These are phyloP conservation scores for Jatropha curcas DNA, from an alignment of 345 rosid species.

Conservation along the genomic window DNA sequence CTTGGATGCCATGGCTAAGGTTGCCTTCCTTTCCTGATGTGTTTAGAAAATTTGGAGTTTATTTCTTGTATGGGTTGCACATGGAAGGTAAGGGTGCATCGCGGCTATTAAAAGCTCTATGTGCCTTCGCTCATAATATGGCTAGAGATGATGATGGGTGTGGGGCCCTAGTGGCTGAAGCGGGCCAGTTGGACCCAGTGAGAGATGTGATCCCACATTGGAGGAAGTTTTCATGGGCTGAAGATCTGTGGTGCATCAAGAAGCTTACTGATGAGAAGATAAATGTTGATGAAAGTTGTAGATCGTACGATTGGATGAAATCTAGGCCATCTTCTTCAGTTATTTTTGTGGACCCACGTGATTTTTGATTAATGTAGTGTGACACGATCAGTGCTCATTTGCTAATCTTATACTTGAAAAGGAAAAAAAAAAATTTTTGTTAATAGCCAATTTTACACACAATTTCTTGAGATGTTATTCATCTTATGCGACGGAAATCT, in stretches of 20 bases:
- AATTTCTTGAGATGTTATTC: not conserved
- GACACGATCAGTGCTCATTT: not conserved
- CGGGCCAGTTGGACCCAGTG: slow-evolving; percentile 55
- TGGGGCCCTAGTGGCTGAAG: slow-evolving; percentile 64
- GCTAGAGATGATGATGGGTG: slow-evolving; percentile 63
- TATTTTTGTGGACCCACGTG: slow-evolving; percentile 79
- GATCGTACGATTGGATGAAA: slow-evolving; percentile 43
- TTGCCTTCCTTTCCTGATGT: slow-evolving; percentile 73
- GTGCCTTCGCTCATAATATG: slow-evolving; percentile 61
- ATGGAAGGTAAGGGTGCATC: slow-evolving; percentile 60
- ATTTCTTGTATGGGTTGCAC: slow-evolving; percentile 58
- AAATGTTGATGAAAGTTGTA: slow-evolving; percentile 16
- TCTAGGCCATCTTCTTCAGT: slow-evolving; percentile 36
- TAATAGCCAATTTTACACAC: slow-evolving; percentile 8
- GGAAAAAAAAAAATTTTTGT: too few relatives aligned
- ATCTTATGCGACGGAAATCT: too few relatives aligned
- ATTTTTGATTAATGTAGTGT: slow-evolving; percentile 36
- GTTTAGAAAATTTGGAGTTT: slow-evolving; percentile 60
- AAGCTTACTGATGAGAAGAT: slow-evolving; percentile 24
- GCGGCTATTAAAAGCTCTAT: slow-evolving; percentile 55
- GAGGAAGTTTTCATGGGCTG: slow-evolving; percentile 65
- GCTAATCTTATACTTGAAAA: not conserved
- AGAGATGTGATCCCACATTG: slow-evolving; percentile 60
- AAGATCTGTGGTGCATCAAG: slow-evolving; percentile 76
- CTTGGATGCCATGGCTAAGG: slow-evolving; percentile 67